Evolutionary conservation across 108 stramenopile species (phyloP).

Genomic region (Aurantiochytrium sp.): DNA sequence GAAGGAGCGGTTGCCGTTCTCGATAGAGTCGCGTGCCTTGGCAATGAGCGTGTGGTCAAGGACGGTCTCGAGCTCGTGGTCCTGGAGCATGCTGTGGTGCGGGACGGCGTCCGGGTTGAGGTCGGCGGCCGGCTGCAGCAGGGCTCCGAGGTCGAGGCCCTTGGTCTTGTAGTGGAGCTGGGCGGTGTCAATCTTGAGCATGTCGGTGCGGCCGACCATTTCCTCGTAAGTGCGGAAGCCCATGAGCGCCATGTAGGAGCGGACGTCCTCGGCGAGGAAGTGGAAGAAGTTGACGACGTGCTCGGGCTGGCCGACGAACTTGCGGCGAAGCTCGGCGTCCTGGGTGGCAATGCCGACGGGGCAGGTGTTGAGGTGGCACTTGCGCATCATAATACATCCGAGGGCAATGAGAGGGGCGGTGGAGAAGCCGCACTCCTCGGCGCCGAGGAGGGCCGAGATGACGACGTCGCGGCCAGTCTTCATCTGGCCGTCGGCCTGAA

Average conservation of each 20-base stretch:
- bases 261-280: conserved; percentile 86
- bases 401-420: conserved; percentile 87
- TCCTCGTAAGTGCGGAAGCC: conserved; percentile 90
- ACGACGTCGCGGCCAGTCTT: conserved; percentile 87
- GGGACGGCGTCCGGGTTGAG: conserved; percentile 62
- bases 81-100: conserved; percentile 60
- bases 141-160: conserved; percentile 82
- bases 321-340: conserved; percentile 86
- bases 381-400: conserved; percentile 95
- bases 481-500: conserved; percentile 89
- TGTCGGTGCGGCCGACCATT: conserved; percentile 89
- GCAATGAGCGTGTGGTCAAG: conserved; percentile 79
- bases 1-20: conserved; percentile 60
- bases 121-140: conserved; percentile 83
- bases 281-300: conserved; percentile 96
- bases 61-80: conserved; percentile 76
- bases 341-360: conserved; percentile 93
- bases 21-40: conserved; percentile 71
- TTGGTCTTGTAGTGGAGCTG: conserved; percentile 86
- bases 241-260: conserved; percentile 87
- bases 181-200: conserved; percentile 63
- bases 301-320: conserved; percentile 91
- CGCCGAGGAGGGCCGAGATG: conserved; percentile 83
- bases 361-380: conserved; percentile 94
- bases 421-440: conserved; percentile 87